phyloP scores from a whole-genome alignment of 306 rosid genomes.

The Dalbergia cultrata region DNA sequence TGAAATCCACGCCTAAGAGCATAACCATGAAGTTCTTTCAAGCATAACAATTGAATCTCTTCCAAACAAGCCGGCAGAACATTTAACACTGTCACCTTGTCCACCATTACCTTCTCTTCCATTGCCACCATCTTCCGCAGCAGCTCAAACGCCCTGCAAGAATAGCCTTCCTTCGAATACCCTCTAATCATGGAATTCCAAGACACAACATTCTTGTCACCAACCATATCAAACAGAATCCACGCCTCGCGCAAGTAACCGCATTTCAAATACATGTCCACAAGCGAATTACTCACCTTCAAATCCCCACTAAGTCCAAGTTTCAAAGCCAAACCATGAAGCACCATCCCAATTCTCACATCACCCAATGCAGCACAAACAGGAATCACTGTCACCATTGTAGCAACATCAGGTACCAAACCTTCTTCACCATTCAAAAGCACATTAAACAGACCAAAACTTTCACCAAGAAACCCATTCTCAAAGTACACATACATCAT shows the following conservation, averaged over 20 bases:
- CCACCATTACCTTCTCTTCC: conserved; percentile 57
- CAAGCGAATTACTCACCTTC: conserved; percentile 72
- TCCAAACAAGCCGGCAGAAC: conserved; percentile 74
- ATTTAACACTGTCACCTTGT: conserved; percentile 77
- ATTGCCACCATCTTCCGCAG: conserved; percentile 63
- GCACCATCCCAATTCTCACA: conserved; percentile 60
- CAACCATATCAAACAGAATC: conserved; percentile 59
- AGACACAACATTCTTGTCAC: conserved; percentile 70
- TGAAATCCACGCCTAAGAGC: conserved; percentile 64
- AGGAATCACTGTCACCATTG: conserved; percentile 74
- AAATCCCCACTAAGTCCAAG: conserved; percentile 59
- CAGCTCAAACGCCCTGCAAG: conserved; percentile 56
- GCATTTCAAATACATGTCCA: conserved; percentile 85
- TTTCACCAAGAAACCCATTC: conserved; percentile 56
- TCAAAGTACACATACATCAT: conserved; percentile 66
- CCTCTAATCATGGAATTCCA: conserved; percentile 87
- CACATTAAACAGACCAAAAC: conserved; percentile 53
- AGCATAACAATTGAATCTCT: conserved; percentile 53
- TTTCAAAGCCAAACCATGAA: conserved; percentile 83
- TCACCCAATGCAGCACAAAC: conserved; percentile 62
- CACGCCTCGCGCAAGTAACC: conserved; percentile 60
- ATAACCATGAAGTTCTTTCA: conserved; percentile 82
- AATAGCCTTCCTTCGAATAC: conserved; percentile 69
- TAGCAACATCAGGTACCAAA: conserved; percentile 77
- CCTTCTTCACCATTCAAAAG: conserved; percentile 57